A percentile compares a stretch with the other conserved stretches of the same genome.
Conservation (phyloP, 441 rosid species). For the Melastoma candidum region DNA sequence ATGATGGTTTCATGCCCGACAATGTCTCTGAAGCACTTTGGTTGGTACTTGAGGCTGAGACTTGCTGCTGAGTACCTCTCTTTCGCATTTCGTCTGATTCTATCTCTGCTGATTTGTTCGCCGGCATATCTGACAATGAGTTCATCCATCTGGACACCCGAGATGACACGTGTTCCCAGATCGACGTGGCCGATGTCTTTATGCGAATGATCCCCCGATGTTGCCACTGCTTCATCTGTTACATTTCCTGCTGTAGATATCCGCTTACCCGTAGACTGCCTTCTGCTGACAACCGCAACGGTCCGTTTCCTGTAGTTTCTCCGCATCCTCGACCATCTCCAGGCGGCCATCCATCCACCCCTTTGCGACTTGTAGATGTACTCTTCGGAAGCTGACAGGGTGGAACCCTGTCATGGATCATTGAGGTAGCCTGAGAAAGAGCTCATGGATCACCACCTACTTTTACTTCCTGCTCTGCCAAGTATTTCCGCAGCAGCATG, state of each 20-base stretch:
- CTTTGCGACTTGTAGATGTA: background rate
- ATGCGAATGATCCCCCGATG: no score
- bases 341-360: constrained; percentile 8
- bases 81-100: background rate
- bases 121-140: background rate
- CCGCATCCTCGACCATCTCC: constrained; percentile 19
- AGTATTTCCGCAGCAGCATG: constrained; percentile 2
- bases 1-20: constrained; percentile 16
- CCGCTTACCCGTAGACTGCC: background rate
- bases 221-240: no score
- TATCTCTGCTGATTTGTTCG: background rate
- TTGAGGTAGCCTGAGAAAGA: constrained; percentile 7
- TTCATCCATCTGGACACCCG: background rate
- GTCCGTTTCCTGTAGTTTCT: constrained; percentile 3
- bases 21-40: constrained; percentile 18
- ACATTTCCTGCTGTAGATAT: no score
- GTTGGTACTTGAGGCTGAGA: constrained; percentile 19
- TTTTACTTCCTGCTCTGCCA: background rate
- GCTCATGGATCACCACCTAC: constrained; percentile 9
- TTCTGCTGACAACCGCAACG: background rate
- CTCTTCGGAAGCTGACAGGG: constrained; percentile 4
- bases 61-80: constrained; percentile 5
- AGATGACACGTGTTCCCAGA: background rate
- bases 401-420: constrained; percentile 9
- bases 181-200: no score